A percentile compares a stretch with the other conserved stretches of the same genome.
Conservation (phyloP, 129 eudicot genomes). For the Ambrosia trifida region DNA sequence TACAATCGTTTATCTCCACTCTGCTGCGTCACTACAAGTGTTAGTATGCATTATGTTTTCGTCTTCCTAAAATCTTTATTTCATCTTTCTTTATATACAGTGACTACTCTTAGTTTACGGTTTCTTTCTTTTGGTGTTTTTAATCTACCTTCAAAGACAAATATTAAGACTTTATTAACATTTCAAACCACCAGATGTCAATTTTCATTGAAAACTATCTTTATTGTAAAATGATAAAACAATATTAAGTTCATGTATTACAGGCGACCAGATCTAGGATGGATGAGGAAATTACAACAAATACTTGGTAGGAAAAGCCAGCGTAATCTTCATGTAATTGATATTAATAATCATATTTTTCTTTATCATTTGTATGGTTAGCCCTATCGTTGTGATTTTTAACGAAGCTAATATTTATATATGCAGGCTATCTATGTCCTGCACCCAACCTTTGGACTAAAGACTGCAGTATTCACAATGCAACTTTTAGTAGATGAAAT, state of each 20-base stretch:
- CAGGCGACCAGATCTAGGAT: conserved; percentile 39
- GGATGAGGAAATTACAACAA: conserved; percentile 34
- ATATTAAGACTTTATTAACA: not conserved
- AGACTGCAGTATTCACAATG: conserved; percentile 70
- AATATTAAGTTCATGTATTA: conserved; percentile 10
- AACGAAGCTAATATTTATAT: not conserved
- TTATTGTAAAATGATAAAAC: conserved; percentile 15
- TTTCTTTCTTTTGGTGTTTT: too few relatives aligned
- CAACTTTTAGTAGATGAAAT: conserved; percentile 76
- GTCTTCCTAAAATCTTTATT: too few relatives aligned
- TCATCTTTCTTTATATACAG: not conserved
- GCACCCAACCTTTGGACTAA: conserved; percentile 92
- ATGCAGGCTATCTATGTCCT: conserved; percentile 87
- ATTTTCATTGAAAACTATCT: not conserved
- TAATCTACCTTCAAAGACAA: too few relatives aligned
- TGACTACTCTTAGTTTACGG: too few relatives aligned
- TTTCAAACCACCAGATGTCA: not conserved
- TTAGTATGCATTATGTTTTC: conserved; percentile 33
- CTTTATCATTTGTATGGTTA: not conserved
- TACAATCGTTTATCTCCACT: conserved; percentile 83
- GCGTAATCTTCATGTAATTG: conserved; percentile 83
- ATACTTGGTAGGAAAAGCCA: conserved; percentile 97
- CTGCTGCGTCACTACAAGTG: conserved; percentile 88
- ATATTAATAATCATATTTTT: not conserved
- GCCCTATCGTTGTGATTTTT: not conserved